Base-by-base conservation (phyloP, 1,284 basidiomycete species). In the Taiwanofungus camphoratus region DNA sequence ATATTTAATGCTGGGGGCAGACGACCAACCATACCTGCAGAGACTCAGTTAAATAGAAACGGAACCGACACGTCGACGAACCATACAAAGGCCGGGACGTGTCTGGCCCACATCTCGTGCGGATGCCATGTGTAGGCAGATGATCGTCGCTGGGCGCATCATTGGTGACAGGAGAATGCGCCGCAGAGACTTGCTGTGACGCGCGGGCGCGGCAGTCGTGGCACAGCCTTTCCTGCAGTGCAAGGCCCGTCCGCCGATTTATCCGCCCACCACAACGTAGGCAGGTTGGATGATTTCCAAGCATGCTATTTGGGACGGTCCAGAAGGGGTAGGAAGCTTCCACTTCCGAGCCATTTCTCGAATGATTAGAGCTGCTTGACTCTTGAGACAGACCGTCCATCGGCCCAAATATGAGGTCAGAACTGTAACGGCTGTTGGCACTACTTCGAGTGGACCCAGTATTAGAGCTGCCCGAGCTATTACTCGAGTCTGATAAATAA, bases 371-470 rank as follows among this genome's bases (percentile, higher is more conserved):
- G 13, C 34, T 36, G 16, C 18, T 36, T 27, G 26, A 27, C 13
- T 27, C 26, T 13, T 27, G 8, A 27, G 13, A n/a, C n/a, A 21
- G 39, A n/a, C 16, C 21, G 24, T 39, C 35, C 36, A 39, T 44
- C 15, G 36, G 42, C 7, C 35, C 41, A 39, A 44, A 44, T 20
- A 44, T 30, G 19, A 38, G 13, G 19, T 39, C 35, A 18, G 34
- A 26, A 6, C 8, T 41, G 19, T 21, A 13, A 15, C 36, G 15
- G 22, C 36, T 24, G 23, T 24, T 23, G 36, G n/a, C 21, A 21
- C 23, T 34, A 19, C 5, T 38, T 13, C 26, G 27, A 34, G 15
- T 34, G 32, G 32, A 8, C 32, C 9, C n/a, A n/a, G n/a, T n/a
- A n/a, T 16, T 34, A 13, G 19, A 20, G 27, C 26, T 37, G 12